Conservation (phyloP, 805 yeast genomes). For the Candida michaelii region DNA sequence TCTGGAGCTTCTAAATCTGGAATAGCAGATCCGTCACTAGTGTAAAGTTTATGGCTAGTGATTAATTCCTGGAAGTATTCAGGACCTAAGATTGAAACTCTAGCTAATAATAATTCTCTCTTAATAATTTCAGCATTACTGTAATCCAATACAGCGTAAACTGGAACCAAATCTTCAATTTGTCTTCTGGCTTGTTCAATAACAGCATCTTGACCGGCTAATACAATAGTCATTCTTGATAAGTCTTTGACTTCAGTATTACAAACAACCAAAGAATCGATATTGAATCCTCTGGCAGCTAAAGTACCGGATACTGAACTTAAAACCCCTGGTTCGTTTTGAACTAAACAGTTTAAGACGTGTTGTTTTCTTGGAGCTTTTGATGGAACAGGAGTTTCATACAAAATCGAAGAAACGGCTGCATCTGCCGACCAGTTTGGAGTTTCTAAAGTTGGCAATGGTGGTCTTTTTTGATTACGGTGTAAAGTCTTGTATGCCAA, state of each 20-base stretch:
- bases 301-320: conserved; percentile 90
- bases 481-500: conserved; percentile 91
- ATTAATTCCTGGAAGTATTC: conserved; percentile 95
- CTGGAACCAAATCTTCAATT: conserved; percentile 96
- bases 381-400: conserved; percentile 78
- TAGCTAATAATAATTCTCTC: conserved; percentile 87
- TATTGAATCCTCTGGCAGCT: conserved; percentile 98
- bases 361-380: conserved; percentile 73
- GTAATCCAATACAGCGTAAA: conserved; percentile 95
- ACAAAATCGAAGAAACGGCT: conserved; percentile 92
- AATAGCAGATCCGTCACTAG: conserved; percentile 38
- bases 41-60: conserved; percentile 69
- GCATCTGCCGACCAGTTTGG: conserved; percentile 96
- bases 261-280: conserved; percentile 95
- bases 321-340: conserved; percentile 97
- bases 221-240: conserved; percentile 94
- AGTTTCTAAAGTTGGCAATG: conserved; percentile 88
- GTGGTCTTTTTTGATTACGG: conserved; percentile 82
- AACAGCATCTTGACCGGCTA: conserved; percentile 92
- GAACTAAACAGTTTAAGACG: conserved; percentile 93
- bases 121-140: conserved; percentile 84
- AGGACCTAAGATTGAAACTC: conserved; percentile 94
- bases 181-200: conserved; percentile 98
- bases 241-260: conserved; percentile 94
- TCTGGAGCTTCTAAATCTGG: conserved; percentile 46